Evolutionary conservation across 306 rosid genomes (phyloP).

Genomic region (Alnus glutinosa): DNA sequence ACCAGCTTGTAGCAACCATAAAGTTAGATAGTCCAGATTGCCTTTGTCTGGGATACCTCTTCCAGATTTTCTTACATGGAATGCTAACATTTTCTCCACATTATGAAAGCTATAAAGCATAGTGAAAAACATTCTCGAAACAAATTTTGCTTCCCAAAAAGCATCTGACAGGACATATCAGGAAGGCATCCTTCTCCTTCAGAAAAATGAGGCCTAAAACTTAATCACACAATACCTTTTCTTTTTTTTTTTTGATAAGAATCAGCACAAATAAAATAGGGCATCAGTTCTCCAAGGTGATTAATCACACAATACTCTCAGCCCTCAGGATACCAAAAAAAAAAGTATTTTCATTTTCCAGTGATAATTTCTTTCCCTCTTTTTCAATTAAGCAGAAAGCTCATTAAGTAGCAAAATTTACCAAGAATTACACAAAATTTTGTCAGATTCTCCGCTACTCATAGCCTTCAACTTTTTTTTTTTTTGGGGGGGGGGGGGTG

Average conservation of each 20-base stretch:
- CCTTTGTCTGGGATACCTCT: background rate
- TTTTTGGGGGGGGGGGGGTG: background rate
- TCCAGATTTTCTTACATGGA: background rate
- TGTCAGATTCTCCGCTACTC: background rate
- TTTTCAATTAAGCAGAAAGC: background rate
- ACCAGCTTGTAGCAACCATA: background rate
- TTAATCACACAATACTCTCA: background rate
- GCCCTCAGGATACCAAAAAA: background rate
- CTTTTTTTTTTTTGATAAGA: no score
- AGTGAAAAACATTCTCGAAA: background rate
- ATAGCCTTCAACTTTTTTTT: background rate
- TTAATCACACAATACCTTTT: background rate
- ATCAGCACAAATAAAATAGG: no score
- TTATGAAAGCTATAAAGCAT: background rate
- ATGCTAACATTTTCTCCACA: background rate
- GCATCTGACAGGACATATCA: background rate
- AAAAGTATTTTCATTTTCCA: background rate
- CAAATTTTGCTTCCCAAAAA: background rate
- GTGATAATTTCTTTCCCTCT: background rate
- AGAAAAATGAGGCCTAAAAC: background rate
- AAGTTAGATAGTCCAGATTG: background rate
- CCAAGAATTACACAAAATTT: no score
- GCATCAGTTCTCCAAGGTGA: no score
- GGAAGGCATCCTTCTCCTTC: background rate
- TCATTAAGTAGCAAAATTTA: background rate